Percentiles rank a stretch among this genome's conserved stretches.
phyloP scores from a whole-genome alignment of 768 basidiomycete genomes.

The Cystobasidium ongulense region DNA sequence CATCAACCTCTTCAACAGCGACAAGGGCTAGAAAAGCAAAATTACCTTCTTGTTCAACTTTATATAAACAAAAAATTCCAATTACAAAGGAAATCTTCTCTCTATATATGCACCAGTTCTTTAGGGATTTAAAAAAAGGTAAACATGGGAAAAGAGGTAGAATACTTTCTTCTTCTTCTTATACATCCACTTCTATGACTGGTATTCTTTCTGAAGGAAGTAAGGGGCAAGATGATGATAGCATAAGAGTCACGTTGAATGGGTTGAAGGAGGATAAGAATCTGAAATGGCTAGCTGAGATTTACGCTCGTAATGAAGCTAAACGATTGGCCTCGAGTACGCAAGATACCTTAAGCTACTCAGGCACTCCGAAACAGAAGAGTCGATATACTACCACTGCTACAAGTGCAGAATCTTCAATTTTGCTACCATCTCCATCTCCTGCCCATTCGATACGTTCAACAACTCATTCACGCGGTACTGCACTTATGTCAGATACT shows the following conservation, averaged over 20 bases:
- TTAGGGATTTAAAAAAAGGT: neutral
- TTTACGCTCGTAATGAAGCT: constrained; percentile 10
- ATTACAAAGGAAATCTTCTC: constrained; percentile 7
- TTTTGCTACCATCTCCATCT: neutral
- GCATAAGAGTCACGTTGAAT: neutral
- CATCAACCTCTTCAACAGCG: neutral
- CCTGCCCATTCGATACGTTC: neutral
- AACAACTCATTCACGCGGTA: neutral
- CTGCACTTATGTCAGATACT: neutral
- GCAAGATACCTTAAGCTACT: neutral
- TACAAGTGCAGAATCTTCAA: neutral
- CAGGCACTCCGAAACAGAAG: neutral
- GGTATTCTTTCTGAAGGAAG: neutral
- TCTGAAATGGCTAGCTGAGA: constrained; percentile 9
- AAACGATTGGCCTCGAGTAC: neutral
- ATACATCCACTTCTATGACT: neutral
- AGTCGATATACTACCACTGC: neutral
- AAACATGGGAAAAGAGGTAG: neutral
- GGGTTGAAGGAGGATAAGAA: neutral
- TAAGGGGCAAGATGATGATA: neutral
- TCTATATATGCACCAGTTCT: constrained; percentile 4
- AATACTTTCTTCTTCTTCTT: neutral
- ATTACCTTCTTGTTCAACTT: constrained; percentile 2
- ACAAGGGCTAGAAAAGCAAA: neutral
- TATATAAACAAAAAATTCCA: neutral